Evolutionary conservation across 2,329 filamentous ascomycete species (phyloP), one percentile per base, ranked within the genome.

Genomic region (Ophiocordyceps polyrhachis-furcata): DNA sequence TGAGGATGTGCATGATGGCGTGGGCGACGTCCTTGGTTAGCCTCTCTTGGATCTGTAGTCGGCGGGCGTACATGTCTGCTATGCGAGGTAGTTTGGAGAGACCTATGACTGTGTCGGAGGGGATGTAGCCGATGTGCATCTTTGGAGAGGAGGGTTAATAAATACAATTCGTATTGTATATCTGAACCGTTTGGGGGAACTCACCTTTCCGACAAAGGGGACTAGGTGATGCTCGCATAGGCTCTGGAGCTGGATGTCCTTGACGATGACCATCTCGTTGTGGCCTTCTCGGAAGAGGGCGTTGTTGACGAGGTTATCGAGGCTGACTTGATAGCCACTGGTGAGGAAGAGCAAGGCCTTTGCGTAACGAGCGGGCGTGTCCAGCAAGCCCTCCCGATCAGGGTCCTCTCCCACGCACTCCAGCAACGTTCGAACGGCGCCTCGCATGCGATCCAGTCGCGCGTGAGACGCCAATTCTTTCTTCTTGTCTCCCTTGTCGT

Each of bases 41-140:
- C 31, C 91, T 81, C 61, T 98, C 91, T 66, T 98, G 91, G 43
- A 98, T 89, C 63, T 98, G 91, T 5, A 98, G 72, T 46, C 91
- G 74, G 44, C 91, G 81, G 42, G 83, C 81, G 65, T 94, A 98
- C 85, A 98, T 93, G 58, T 98, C 88, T 45, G 89, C 91, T 51
- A 98, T 89, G 49, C 91, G 81, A 23, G 89, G 89, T 43, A 98
- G 74, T 62, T 98, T 98, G 29, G 88, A 95, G 44, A 98, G 80
- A 43, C 91, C 91, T 49, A 98, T 86, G 44, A 98, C 88, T 47
- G 88, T 79, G 58, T 87, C 77, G 56, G 81, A 79, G 28, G 91
- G 91, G 50, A 98, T 96, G 64, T 98, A 98, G 47, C 88, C 91
- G 54, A 98, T 96, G 65, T 98, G 91, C 85, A 98, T 96, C 85